Conservation (phyloP, 495 filamentous ascomycete genomes). For the Xylaria curta region DNA sequence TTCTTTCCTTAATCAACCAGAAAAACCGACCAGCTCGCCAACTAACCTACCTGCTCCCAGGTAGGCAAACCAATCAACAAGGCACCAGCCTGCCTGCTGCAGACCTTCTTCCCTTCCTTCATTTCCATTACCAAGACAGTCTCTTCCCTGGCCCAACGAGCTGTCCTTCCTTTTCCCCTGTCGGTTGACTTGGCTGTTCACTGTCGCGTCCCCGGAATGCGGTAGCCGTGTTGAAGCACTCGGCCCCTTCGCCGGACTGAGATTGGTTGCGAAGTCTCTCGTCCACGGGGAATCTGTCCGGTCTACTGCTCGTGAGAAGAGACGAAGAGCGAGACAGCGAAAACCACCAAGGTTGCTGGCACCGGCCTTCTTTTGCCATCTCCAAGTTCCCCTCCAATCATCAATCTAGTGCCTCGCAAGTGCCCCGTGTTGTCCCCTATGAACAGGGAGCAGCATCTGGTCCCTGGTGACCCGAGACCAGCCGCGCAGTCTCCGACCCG, state of each 20-base stretch:
- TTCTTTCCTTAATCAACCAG: constrained; percentile 37
- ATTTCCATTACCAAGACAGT: constrained; percentile 16
- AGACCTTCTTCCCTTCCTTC: constrained; percentile 25
- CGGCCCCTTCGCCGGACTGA: constrained; percentile 63
- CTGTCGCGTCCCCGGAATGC: constrained; percentile 51
- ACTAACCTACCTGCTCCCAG: constrained; percentile 21
- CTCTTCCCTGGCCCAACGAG: constrained; percentile 18
- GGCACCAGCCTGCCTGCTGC: constrained; percentile 26
- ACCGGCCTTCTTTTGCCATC: constrained; percentile 25
- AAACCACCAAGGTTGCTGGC: background rate
- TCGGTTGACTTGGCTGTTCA: constrained; percentile 14
- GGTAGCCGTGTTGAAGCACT: constrained; percentile 56
- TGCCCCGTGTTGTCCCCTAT: constrained; percentile 45
- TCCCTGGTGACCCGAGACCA: constrained; percentile 62
- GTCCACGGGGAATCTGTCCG: constrained; percentile 21
- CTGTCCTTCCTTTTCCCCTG: background rate
- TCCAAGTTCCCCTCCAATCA: constrained; percentile 20
- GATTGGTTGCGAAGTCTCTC: constrained; percentile 42
- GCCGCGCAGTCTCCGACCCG: constrained; percentile 58
- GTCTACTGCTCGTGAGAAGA: background rate
- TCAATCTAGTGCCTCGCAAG: constrained; percentile 37
- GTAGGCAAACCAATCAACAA: constrained; percentile 37
- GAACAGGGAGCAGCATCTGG: constrained; percentile 58
- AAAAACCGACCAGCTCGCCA: constrained; percentile 33
- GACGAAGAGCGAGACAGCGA: background rate